Evolutionary conservation across 2,329 filamentous ascomycete species (phyloP).

Genomic region (Tolypocladium ophioglossoides): DNA sequence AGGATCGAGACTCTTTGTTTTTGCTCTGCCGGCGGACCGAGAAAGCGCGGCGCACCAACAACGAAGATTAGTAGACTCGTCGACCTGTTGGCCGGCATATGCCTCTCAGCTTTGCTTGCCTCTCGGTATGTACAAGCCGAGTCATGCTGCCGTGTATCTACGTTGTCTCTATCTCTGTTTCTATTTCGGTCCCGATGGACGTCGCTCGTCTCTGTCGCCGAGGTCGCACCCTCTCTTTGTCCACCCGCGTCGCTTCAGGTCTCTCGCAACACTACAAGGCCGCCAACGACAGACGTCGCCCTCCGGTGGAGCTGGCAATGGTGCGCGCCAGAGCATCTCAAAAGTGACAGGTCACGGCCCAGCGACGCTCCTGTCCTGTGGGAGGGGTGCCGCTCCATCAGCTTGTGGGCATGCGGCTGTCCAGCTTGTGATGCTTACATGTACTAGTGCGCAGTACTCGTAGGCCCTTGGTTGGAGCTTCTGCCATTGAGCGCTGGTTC

Average conservation of each 20-base stretch:
- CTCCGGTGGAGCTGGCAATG: neutral
- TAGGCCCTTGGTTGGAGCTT: neutral
- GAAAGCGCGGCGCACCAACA: neutral
- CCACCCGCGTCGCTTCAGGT: neutral
- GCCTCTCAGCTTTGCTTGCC: neutral
- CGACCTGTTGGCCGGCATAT: neutral
- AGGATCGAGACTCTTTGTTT: neutral
- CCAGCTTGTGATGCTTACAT: neutral
- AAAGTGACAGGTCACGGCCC: neutral
- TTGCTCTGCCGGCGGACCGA: neutral
- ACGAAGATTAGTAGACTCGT: too few species aligned
- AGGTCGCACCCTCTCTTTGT: neutral
- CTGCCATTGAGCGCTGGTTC: neutral
- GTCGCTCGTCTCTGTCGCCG: neutral
- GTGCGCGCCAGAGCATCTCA: neutral
- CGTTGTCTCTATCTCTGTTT: neutral
- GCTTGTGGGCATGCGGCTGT: neutral
- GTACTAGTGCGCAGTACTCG: too few species aligned
- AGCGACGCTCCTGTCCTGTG: neutral
- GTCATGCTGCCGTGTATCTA: too few species aligned
- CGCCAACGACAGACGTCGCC: neutral
- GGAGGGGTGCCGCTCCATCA: neutral
- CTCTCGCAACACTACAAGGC: neutral
- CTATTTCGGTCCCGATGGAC: neutral
- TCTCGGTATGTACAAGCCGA: too few species aligned